These are phyloP conservation scores for Stylonectria norvegica DNA, from an alignment of 2,329 filamentous ascomycete genomes.

Conservation along the genomic window DNA sequence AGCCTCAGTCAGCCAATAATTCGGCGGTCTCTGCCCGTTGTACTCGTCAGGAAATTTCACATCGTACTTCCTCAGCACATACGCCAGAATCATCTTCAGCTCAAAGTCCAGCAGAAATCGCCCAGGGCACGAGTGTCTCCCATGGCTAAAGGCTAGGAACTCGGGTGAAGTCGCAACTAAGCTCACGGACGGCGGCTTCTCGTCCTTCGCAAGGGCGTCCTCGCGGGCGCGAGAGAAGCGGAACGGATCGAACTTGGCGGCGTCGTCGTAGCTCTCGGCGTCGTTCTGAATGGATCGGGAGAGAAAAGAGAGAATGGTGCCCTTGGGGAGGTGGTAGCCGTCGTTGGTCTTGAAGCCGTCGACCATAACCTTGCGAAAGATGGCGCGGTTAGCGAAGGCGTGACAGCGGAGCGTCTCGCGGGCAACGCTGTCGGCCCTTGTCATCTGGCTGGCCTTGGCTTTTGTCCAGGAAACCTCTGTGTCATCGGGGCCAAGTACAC, in stretches of 20 bases:
- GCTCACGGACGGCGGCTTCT: constrained; percentile 9
- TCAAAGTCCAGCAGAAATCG: constrained; percentile 31
- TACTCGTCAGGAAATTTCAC: constrained; percentile 18
- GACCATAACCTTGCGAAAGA: constrained; percentile 29
- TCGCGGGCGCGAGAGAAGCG: constrained; percentile 38
- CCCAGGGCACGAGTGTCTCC: constrained; percentile 33
- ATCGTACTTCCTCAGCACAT: constrained; percentile 21
- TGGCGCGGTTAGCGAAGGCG: constrained; percentile 27
- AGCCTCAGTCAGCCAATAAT: constrained; percentile 20
- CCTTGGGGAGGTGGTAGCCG: constrained; percentile 31
- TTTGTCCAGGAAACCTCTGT: constrained; percentile 36
- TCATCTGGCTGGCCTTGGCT: constrained; percentile 34
- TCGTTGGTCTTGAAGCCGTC: constrained; percentile 31
- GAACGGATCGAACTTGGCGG: constrained; percentile 39
- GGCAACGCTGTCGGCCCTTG: constrained; percentile 38
- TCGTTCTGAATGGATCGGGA: constrained; percentile 31
- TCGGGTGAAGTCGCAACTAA: constrained; percentile 23
- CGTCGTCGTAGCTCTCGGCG: constrained; percentile 30
- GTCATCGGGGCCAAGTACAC: constrained; percentile 26
- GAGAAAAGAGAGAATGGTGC: constrained; percentile 33
- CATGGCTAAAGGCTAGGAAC: constrained; percentile 34
- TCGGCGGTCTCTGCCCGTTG: constrained; percentile 17
- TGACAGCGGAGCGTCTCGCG: constrained; percentile 42
- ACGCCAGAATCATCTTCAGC: constrained; percentile 30
- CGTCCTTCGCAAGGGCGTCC: constrained; percentile 11